Base-by-base conservation (phyloP, 2,329 filamentous ascomycete species). In the Fusarium compactum region DNA sequence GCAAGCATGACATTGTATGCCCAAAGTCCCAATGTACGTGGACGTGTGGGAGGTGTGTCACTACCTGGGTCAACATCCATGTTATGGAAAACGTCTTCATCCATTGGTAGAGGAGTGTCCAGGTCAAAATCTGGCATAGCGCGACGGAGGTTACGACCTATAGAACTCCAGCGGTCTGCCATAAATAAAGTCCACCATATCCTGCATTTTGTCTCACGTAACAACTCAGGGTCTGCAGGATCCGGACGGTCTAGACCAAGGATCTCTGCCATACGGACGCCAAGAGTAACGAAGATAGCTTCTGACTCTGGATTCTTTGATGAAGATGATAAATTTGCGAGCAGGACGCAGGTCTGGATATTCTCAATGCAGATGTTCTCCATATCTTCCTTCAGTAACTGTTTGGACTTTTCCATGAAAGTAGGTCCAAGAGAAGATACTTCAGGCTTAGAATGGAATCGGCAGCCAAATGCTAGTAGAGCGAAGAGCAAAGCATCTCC, bases 1-100 rank as follows among this genome's bases (percentile, higher is more conserved):
- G 57, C 57, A 30, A 59, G 57, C 57, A 59, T 59, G 57, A 59
- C 20, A 38, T 59, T 59, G 30, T 59, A 59, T 15, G 57, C 57
- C 57, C 57, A 59, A n/a, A 59, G 57, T 8, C 57, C 57, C 4
- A 59, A 25, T 16, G 51, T 46, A 40, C 52, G 57, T 25, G 57
- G 51, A 14, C 25, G 25, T 8, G 25, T 5, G 11, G 41, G 20
- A 5, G 22, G 6, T 25, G 2, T 15, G 51, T 15, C 41, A 24
- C 30, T 57, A 30, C 51, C 29, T 57, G 25, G 22, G 5, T 57
- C 41, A 40, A 40, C 16, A 30, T 46, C 57, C 30, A 59, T 34
- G 12, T 59, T 24, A 6, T 59, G 57, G 4, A 59, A 59, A 7
- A 46, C 25, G n/a, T 59, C 57, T 40, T 59, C 57, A 57, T 59